Percentiles rank a stretch among this genome's conserved stretches.
These are phyloP conservation scores for Erythrophleum fordii DNA, from an alignment of 306 rosid genomes.

Conservation along the genomic window DNA sequence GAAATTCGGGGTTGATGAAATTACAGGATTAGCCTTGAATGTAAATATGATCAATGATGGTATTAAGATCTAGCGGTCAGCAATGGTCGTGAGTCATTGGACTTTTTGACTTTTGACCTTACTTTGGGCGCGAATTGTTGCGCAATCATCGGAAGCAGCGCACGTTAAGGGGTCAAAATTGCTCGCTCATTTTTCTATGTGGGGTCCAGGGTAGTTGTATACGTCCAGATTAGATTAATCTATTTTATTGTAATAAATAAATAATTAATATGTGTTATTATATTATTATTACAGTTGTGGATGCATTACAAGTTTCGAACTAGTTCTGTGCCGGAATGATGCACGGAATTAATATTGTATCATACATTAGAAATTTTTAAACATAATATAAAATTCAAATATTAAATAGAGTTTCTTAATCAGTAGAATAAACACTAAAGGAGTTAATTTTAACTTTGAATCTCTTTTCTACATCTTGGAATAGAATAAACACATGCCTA, in stretches of 20 bases:
- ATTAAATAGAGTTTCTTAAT: no score
- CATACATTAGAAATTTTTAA: no score
- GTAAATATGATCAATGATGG: not conserved
- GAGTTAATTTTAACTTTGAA: no score
- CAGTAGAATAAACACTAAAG: no score
- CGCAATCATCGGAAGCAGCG: slow-evolving; percentile 6
- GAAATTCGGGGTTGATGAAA: not conserved
- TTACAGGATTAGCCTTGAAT: not conserved
- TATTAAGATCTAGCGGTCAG: not conserved
- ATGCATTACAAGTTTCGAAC: no score
- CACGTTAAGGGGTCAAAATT: not conserved
- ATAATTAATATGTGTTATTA: no score
- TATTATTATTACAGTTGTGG: no score
- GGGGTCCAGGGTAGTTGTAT: not conserved
- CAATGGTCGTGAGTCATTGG: not conserved
- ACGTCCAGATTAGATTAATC: not conserved
- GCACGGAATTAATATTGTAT: no score
- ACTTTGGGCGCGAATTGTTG: not conserved
- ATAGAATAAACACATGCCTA: no score
- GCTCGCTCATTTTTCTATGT: not conserved
- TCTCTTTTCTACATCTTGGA: no score
- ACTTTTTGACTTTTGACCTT: not conserved
- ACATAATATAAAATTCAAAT: no score
- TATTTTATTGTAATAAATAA: not conserved
- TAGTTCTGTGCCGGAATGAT: no score